phyloP scores from a whole-genome alignment of 208 protist genomes.

The Naegleria fowleri region DNA sequence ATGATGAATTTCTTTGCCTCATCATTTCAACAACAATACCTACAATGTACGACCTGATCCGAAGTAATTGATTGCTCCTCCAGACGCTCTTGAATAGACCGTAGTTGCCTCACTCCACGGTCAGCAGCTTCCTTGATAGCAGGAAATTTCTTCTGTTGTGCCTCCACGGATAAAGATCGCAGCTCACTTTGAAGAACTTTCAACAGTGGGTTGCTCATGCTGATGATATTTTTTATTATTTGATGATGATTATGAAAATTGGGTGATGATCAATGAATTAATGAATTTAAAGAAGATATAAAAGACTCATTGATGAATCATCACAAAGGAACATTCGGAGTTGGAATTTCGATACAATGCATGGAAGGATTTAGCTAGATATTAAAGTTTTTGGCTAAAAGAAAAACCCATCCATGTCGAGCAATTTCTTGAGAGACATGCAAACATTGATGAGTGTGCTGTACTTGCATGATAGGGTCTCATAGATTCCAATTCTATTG shows the following conservation, averaged over 20 bases:
- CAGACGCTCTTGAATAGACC: not conserved
- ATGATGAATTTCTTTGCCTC: too few relatives aligned
- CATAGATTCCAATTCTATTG: not conserved
- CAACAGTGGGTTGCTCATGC: not conserved
- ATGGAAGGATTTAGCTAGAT: too few relatives aligned
- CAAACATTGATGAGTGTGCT: not conserved
- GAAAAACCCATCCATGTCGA: not conserved
- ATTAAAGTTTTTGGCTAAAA: too few relatives aligned
- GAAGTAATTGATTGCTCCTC: not conserved
- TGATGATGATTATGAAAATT: too few relatives aligned
- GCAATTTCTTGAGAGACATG: not conserved
- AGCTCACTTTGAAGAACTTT: slow-evolving; percentile 21
- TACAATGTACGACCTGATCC: not conserved
- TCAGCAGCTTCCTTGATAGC: slow-evolving; percentile 6
- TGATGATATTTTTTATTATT: too few relatives aligned
- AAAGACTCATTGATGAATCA: too few relatives aligned
- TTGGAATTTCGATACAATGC: too few relatives aligned
- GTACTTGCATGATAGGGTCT: not conserved
- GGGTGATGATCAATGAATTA: too few relatives aligned
- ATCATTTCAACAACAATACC: not conserved
- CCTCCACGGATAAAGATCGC: not conserved
- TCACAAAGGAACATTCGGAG: too few relatives aligned
- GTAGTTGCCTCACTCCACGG: not conserved
- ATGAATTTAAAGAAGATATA: too few relatives aligned
- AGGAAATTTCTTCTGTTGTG: not conserved